phyloP scores from a whole-genome alignment of 768 basidiomycete genomes.

The Zangia roseola region DNA sequence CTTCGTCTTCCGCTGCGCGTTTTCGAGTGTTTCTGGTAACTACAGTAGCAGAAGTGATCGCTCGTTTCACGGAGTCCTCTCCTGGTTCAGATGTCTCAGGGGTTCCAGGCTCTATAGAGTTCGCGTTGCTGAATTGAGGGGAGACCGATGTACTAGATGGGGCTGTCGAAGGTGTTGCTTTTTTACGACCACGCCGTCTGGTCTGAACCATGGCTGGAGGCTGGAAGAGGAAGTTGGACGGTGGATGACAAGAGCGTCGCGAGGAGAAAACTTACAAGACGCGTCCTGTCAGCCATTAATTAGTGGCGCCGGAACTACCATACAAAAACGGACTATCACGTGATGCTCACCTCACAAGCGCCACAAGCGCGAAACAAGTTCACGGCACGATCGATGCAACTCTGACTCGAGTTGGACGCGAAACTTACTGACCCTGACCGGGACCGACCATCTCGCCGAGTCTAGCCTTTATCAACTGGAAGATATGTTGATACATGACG shows the following conservation, averaged over 20 bases:
- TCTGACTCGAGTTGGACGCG: not conserved
- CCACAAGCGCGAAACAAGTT: constrained; percentile 26
- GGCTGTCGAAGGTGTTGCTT: constrained; percentile 24
- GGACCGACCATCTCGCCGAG: too few relatives aligned
- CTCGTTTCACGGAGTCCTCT: constrained; percentile 3
- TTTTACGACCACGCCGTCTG: constrained; percentile 15
- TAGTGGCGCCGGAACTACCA: constrained; percentile 23
- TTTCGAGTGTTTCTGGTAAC: constrained; percentile 22
- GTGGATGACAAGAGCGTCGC: constrained; percentile 12
- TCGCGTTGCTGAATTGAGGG: constrained; percentile 48
- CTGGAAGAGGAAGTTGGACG: not conserved
- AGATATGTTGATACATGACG: too few relatives aligned
- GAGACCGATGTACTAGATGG: constrained; percentile 42
- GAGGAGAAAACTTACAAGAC: constrained; percentile 19
- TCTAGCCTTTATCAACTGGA: too few relatives aligned
- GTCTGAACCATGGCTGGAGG: constrained; percentile 22
- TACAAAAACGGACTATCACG: constrained; percentile 18
- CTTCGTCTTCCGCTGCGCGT: constrained; percentile 37
- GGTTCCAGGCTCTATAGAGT: constrained; percentile 48
- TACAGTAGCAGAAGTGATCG: not conserved
- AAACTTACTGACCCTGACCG: too few relatives aligned
- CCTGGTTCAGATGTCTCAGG: constrained; percentile 50
- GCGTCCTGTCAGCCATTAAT: constrained; percentile 21
- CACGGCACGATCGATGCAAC: not conserved
- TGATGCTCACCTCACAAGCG: constrained; percentile 12